These are phyloP conservation scores for Viridothelium virens DNA, from an alignment of 495 filamentous ascomycete genomes.

Conservation along the genomic window DNA sequence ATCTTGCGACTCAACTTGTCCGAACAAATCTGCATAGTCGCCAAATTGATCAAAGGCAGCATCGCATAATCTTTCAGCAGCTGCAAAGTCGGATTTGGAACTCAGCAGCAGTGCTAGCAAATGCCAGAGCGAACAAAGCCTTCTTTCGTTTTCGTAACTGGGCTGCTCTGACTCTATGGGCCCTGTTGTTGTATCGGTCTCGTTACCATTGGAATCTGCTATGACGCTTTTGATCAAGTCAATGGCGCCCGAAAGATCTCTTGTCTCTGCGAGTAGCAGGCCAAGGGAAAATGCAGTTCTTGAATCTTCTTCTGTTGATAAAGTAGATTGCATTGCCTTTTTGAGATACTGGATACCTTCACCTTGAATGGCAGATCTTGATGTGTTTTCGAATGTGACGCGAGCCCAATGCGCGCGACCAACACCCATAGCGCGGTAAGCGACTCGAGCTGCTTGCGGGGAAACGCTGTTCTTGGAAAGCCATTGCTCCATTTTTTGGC, in stretches of 20 bases:
- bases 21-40: constrained; percentile 30
- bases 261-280: constrained; percentile 68
- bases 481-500: constrained; percentile 58
- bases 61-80: constrained; percentile 72
- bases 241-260: constrained; percentile 69
- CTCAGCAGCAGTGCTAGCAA: constrained; percentile 77
- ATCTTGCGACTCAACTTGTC: constrained; percentile 13
- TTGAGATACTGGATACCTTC: constrained; percentile 67
- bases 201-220: constrained; percentile 24
- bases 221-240: constrained; percentile 62
- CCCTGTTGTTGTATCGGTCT: background rate
- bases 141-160: background rate
- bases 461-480: constrained; percentile 39
- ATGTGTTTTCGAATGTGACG: constrained; percentile 62
- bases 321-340: constrained; percentile 57
- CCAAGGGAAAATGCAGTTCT: constrained; percentile 74
- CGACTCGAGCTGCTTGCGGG: constrained; percentile 26
- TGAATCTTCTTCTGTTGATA: constrained; percentile 52
- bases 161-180: background rate
- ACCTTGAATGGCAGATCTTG: constrained; percentile 58
- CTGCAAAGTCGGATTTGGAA: constrained; percentile 73
- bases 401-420: constrained; percentile 79
- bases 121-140: constrained; percentile 60
- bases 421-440: constrained; percentile 75
- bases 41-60: constrained; percentile 82